These are phyloP conservation scores for Ophiostoma quercus DNA, from an alignment of 2,329 filamentous ascomycete species.

Conservation along the genomic window DNA sequence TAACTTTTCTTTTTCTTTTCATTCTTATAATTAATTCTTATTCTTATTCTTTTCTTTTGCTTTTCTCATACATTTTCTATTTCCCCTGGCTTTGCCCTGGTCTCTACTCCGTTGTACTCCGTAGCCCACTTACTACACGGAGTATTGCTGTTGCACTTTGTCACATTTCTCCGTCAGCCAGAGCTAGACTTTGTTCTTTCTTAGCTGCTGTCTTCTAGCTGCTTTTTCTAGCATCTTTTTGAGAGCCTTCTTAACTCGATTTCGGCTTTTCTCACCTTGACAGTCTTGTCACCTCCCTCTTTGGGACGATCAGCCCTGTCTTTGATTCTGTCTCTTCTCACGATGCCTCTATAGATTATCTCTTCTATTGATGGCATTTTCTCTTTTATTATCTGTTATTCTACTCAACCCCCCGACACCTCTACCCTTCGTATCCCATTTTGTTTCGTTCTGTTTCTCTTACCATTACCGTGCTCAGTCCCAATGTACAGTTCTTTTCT, in stretches of 20 bases:
- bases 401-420: neutral
- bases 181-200: neutral
- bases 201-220: neutral
- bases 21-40: neutral
- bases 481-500: neutral
- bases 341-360: neutral
- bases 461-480: neutral
- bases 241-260: neutral
- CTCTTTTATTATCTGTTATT: neutral
- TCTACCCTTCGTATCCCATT: neutral
- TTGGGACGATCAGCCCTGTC: neutral
- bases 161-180: conserved; percentile 1
- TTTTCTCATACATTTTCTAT: neutral
- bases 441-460: neutral
- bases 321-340: neutral
- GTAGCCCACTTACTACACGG: neutral
- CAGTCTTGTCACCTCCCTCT: neutral
- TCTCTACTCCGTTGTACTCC: neutral
- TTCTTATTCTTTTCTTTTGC: neutral
- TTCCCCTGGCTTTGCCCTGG: neutral
- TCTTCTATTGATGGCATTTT: neutral
- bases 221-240: neutral
- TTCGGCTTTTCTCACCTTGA: neutral
- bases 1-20: neutral
- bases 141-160: neutral